Conservation (phyloP, 306 rosid genomes). For the Datisca glomerata region DNA sequence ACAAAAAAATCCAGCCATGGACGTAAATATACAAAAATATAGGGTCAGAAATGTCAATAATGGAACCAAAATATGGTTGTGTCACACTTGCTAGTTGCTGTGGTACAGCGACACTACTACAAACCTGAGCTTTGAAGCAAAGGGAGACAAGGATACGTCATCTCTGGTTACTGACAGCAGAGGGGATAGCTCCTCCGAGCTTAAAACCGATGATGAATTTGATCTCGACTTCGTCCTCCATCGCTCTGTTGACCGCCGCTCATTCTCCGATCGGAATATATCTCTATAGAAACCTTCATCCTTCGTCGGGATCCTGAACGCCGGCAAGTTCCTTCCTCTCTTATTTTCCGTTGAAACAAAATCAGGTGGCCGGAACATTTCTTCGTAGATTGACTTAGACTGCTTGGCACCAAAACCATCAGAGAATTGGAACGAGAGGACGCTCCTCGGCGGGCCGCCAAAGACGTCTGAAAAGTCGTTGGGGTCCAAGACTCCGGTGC, state of each 20-base stretch:
- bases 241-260: constrained; percentile 63
- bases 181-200: constrained; percentile 80
- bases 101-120: too few relatives aligned
- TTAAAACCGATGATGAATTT: constrained; percentile 60
- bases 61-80: not conserved
- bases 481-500: constrained; percentile 20
- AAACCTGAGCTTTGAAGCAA: constrained; percentile 80
- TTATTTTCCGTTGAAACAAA: constrained; percentile 14
- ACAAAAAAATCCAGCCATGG: constrained; percentile 4
- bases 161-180: constrained; percentile 42
- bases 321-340: constrained; percentile 40
- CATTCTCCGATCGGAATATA: constrained; percentile 63
- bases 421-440: constrained; percentile 35
- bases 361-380: constrained; percentile 37
- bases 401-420: constrained; percentile 4
- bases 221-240: constrained; percentile 63
- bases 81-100: not conserved
- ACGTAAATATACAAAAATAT: too few relatives aligned
- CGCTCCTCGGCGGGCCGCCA: constrained; percentile 76
- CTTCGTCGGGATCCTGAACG: constrained; percentile 52
- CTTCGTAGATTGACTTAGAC: constrained; percentile 35
- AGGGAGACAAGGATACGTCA: constrained; percentile 57
- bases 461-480: constrained; percentile 73
- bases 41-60: too few relatives aligned
- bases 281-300: constrained; percentile 48